phyloP scores from a whole-genome alignment of 768 basidiomycete species.

The Tephrocybe sp. region DNA sequence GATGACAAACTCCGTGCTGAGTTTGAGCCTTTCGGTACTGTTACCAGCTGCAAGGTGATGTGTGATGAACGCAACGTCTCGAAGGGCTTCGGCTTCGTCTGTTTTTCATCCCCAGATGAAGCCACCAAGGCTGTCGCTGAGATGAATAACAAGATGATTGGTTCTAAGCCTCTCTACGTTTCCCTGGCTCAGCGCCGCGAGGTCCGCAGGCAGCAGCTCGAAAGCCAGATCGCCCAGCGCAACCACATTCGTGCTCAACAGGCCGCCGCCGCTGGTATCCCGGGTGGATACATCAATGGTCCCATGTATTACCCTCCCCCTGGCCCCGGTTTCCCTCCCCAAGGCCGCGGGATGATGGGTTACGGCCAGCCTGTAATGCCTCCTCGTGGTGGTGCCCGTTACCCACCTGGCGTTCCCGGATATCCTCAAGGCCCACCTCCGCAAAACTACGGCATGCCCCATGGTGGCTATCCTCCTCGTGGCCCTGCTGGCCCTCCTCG shows the following conservation, averaged over 20 bases:
- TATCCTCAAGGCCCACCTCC: constrained; percentile 48
- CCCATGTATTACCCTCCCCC: constrained; percentile 88
- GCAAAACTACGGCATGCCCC: constrained; percentile 65
- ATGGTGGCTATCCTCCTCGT: constrained; percentile 51
- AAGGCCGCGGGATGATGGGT: constrained; percentile 75
- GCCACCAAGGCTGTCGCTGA: constrained; percentile 99
- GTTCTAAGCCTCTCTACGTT: constrained; percentile 96
- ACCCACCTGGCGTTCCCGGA: constrained; percentile 40
- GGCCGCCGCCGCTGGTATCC: constrained; percentile 83
- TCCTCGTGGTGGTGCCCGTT: constrained; percentile 60
- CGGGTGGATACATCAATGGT: constrained; percentile 78
- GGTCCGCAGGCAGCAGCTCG: constrained; percentile 95
- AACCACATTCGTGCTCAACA: constrained; percentile 97
- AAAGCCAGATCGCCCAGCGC: constrained; percentile 97
- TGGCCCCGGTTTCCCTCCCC: constrained; percentile 77
- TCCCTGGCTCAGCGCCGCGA: constrained; percentile 98
- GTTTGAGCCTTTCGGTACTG: constrained; percentile 94
- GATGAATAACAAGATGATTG: constrained; percentile 99
- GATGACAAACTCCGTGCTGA: constrained; percentile 96
- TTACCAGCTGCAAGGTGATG: constrained; percentile 99
- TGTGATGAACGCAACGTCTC: constrained; percentile 91
- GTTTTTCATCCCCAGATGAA: constrained; percentile 97
- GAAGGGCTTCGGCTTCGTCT: constrained; percentile 98
- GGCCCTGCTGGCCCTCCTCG: constrained; percentile 61
- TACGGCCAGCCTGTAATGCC: constrained; percentile 85